Evolutionary conservation across 352 stramenopile species (phyloP).

Genomic region (Phytopythium boreale): DNA sequence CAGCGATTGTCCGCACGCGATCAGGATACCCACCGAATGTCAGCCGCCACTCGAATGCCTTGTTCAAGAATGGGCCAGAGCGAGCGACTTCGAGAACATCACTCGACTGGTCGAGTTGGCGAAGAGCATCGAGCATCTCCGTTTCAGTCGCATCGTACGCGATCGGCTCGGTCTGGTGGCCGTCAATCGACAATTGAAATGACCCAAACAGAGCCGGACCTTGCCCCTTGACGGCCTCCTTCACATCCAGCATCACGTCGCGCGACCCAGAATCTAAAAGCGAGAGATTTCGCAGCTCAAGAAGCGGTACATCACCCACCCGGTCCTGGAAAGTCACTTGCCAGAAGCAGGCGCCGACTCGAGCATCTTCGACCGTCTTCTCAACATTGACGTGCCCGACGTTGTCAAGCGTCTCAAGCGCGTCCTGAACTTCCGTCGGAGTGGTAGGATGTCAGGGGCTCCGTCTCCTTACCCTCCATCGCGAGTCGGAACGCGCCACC

Average conservation of each 20-base stretch:
- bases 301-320: constrained; percentile 43
- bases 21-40: constrained; percentile 31
- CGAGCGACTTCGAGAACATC: constrained; percentile 20
- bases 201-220: constrained; percentile 35
- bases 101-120: constrained; percentile 8
- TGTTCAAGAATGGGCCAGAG: constrained; percentile 38
- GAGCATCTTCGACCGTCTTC: constrained; percentile 21
- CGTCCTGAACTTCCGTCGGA: constrained; percentile 31
- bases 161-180: constrained; percentile 15
- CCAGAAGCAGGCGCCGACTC: constrained; percentile 48
- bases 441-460: constrained; percentile 43
- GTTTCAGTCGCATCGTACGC: constrained; percentile 33
- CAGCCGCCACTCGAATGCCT: constrained; percentile 39
- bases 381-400: constrained; percentile 30
- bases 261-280: constrained; percentile 40
- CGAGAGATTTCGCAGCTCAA: constrained; percentile 40
- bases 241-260: constrained; percentile 36
- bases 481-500: constrained; percentile 40
- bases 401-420: constrained; percentile 46
- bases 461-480: constrained; percentile 34
- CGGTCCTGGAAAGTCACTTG: constrained; percentile 53
- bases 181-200: constrained; percentile 45
- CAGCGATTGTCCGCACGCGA: constrained; percentile 22
- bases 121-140: constrained; percentile 20
- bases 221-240: constrained; percentile 44